phyloP scores from a whole-genome alignment of 495 filamentous ascomycete species.

The Lasiosphaeriaceae sp. region DNA sequence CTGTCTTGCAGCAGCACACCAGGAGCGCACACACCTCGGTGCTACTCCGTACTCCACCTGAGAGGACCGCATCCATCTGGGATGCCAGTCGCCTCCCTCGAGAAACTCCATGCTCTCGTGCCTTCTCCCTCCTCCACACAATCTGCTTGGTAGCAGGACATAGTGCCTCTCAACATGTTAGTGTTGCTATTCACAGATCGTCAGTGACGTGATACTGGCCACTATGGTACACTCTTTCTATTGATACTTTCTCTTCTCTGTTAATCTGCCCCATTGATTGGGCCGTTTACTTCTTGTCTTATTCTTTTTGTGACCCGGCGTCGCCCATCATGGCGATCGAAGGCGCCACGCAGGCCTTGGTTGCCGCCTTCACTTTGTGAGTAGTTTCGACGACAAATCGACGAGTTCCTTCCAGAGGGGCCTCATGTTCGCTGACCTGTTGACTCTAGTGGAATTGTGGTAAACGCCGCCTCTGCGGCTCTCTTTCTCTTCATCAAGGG shows the following conservation, averaged over 20 bases:
- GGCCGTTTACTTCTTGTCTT: conserved; percentile 33
- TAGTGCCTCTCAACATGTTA: conserved; percentile 24
- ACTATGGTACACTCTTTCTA: conserved; percentile 29
- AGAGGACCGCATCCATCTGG: background rate
- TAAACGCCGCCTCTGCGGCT: conserved; percentile 49
- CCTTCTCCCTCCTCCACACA: conserved; percentile 13
- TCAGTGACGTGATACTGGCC: conserved; percentile 18
- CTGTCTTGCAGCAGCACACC: background rate
- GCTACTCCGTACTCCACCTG: background rate
- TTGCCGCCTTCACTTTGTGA: conserved; percentile 54
- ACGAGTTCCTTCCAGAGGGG: background rate
- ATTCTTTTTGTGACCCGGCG: conserved; percentile 15
- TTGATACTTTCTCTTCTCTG: conserved; percentile 28
- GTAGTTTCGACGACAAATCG: conserved; percentile 13
- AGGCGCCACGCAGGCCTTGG: conserved; percentile 45
- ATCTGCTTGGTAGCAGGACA: conserved; percentile 19
- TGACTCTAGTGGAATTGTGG: conserved; percentile 42
- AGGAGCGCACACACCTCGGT: background rate
- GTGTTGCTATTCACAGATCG: conserved; percentile 25
- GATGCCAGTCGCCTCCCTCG: background rate
- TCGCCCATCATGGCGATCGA: conserved; percentile 41
- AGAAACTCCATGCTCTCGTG: background rate
- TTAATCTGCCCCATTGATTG: conserved; percentile 52
- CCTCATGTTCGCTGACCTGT: conserved; percentile 6
- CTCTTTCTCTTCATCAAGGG: conserved; percentile 49